phyloP scores from a whole-genome alignment of 129 eudicot species.

The Escallonia rubra region DNA sequence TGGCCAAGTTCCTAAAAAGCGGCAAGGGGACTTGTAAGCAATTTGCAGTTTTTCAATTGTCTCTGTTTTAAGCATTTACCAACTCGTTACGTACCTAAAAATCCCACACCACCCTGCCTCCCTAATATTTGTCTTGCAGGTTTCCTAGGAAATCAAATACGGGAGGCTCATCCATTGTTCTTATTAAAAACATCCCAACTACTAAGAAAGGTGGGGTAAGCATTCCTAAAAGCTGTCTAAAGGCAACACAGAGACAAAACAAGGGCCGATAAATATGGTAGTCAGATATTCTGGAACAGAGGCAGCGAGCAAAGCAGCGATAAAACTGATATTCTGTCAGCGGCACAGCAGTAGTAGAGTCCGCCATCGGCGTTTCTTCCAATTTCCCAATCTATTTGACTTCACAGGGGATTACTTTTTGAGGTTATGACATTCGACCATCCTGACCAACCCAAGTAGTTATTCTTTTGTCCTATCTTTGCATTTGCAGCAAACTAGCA shows the following conservation, averaged over 20 bases:
- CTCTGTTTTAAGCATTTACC: neutral
- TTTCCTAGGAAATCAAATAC: constrained; percentile 37
- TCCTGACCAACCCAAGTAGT: neutral
- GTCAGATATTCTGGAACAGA: neutral
- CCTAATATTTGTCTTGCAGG: constrained; percentile 26
- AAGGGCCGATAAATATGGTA: neutral
- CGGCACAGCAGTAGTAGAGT: neutral
- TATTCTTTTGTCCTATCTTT: too few relatives aligned
- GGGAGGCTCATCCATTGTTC: constrained; percentile 48
- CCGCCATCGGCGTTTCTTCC: neutral
- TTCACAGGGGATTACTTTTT: neutral
- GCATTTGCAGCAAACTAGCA: too few relatives aligned
- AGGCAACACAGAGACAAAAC: constrained; percentile 25
- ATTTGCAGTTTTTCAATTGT: neutral
- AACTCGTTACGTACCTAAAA: neutral
- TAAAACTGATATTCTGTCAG: neutral
- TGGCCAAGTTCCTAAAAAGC: constrained; percentile 34
- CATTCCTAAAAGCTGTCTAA: constrained; percentile 22
- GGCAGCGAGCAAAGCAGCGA: neutral
- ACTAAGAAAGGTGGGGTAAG: constrained; percentile 32
- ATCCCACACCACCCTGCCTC: neutral
- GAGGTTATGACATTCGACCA: neutral
- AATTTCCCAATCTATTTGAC: too few relatives aligned
- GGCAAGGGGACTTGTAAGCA: constrained; percentile 32
- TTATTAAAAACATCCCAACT: constrained; percentile 52